Percentiles rank a stretch among this genome's conserved stretches.
Evolutionary conservation across 2,329 filamentous ascomycete species (phyloP).

Genomic region (Fusarium foetens): DNA sequence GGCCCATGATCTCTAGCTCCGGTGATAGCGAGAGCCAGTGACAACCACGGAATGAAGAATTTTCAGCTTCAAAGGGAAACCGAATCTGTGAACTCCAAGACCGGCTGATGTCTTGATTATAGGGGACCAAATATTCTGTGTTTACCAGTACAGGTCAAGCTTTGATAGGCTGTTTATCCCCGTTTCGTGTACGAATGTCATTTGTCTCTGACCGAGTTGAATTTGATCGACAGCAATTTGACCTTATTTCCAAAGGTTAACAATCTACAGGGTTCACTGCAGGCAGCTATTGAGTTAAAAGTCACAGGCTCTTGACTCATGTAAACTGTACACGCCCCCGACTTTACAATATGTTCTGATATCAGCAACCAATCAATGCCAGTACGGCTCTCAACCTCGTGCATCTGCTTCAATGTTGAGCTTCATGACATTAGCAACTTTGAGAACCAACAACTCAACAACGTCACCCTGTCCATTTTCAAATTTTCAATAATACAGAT

Average conservation of each 20-base stretch:
- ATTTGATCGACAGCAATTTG: conserved; percentile 1
- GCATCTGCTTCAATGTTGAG: neutral
- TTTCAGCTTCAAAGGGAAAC: conserved; percentile 33
- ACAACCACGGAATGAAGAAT: neutral
- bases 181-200: conserved; percentile 6
- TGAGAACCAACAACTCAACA: conserved; percentile 6
- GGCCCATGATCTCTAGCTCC: conserved; percentile 15
- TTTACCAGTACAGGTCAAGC: neutral
- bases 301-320: conserved; percentile 25
- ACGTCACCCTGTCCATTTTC: conserved; percentile 15
- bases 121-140: conserved; percentile 1
- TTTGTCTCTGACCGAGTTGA: neutral
- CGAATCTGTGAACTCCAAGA: conserved; percentile 25
- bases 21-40: conserved; percentile 27
- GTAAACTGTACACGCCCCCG: conserved; percentile 1
- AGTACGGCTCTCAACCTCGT: neutral
- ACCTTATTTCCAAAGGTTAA: neutral
- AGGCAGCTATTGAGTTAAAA: neutral
- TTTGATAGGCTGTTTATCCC: conserved; percentile 13
- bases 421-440: conserved; percentile 1
- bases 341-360: neutral
- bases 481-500: conserved; percentile 9
- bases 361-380: conserved; percentile 1
- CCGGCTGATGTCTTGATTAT: conserved; percentile 5
- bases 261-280: neutral